These are phyloP conservation scores for Sarocladium oryzae DNA, from an alignment of 2,329 filamentous ascomycete genomes.

Conservation along the genomic window DNA sequence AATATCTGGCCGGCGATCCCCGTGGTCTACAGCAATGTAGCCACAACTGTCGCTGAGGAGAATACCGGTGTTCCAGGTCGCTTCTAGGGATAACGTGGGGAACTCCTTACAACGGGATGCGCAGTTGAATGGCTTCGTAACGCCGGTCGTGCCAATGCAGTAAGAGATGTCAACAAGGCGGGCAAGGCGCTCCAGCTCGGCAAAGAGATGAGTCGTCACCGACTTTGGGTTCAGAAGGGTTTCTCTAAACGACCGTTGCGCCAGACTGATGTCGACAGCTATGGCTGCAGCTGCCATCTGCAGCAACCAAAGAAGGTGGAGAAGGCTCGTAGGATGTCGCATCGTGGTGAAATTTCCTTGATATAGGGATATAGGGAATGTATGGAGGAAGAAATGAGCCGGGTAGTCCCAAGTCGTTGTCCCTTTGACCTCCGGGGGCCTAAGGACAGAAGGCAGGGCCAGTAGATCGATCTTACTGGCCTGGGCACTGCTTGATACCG, in stretches of 20 bases:
- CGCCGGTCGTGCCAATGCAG: constrained; percentile 80
- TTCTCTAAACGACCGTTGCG: constrained; percentile 13
- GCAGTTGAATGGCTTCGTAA: constrained; percentile 78
- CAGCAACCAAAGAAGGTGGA: constrained; percentile 2
- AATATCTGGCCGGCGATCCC: constrained; percentile 16
- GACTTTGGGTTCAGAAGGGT: constrained; percentile 9
- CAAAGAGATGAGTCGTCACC: constrained; percentile 62
- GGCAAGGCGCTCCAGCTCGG: constrained; percentile 78
- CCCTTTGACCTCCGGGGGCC: no score
- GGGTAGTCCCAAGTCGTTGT: no score
- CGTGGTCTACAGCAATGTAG: constrained; percentile 83
- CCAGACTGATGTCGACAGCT: constrained; percentile 10
- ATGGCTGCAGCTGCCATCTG: constrained; percentile 15
- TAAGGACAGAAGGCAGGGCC: not conserved
- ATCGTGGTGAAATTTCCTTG: not conserved
- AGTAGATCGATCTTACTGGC: not conserved
- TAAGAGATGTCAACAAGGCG: constrained; percentile 91
- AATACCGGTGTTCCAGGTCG: constrained; percentile 84
- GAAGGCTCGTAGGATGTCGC: not conserved
- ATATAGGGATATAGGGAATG: not conserved
- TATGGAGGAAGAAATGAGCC: no score
- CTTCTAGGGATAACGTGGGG: constrained; percentile 68
- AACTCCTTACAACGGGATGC: constrained; percentile 82
- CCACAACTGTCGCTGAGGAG: constrained; percentile 87
- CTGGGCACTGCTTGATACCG: no score